Percentiles rank a stretch among this genome's conserved stretches.
phyloP scores from a whole-genome alignment of 805 yeast species.

The Sugiyamaella marilandica region DNA sequence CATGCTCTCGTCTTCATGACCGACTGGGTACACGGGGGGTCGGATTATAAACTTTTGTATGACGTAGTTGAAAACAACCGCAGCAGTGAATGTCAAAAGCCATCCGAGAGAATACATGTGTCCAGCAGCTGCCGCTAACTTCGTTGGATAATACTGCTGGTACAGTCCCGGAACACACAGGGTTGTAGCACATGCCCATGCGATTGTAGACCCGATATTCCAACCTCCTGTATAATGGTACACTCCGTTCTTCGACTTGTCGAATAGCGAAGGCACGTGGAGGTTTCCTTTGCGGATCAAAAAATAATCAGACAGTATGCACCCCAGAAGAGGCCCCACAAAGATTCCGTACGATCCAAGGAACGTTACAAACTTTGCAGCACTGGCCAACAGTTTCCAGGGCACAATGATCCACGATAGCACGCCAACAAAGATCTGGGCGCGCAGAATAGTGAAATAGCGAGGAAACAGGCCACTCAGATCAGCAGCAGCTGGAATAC shows the following conservation, averaged over 20 bases:
- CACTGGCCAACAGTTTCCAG: constrained; percentile 37
- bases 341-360: constrained; percentile 38
- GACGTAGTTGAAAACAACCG: constrained; percentile 7
- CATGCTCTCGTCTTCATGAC: constrained; percentile 3
- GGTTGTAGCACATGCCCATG: constrained; percentile 7
- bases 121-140: constrained; percentile 5
- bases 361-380: constrained; percentile 34
- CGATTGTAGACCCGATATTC: not conserved
- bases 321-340: constrained; percentile 38
- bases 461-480: constrained; percentile 53
- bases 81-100: constrained; percentile 11
- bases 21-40: constrained; percentile 5
- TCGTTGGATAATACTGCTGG: constrained; percentile 5
- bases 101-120: constrained; percentile 11
- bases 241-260: not conserved
- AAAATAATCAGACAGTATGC: constrained; percentile 38
- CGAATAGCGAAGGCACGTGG: constrained; percentile 7
- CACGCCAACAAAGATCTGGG: constrained; percentile 26
- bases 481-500: constrained; percentile 42
- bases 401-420: constrained; percentile 29
- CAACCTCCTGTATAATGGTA: constrained; percentile 3
- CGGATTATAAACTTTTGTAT: not conserved
- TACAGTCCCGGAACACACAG: constrained; percentile 11
- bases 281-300: constrained; percentile 37
- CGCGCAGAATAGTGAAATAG: constrained; percentile 56